Base-by-base conservation (phyloP, 495 filamentous ascomycete species). In the Tricharina praecox region DNA sequence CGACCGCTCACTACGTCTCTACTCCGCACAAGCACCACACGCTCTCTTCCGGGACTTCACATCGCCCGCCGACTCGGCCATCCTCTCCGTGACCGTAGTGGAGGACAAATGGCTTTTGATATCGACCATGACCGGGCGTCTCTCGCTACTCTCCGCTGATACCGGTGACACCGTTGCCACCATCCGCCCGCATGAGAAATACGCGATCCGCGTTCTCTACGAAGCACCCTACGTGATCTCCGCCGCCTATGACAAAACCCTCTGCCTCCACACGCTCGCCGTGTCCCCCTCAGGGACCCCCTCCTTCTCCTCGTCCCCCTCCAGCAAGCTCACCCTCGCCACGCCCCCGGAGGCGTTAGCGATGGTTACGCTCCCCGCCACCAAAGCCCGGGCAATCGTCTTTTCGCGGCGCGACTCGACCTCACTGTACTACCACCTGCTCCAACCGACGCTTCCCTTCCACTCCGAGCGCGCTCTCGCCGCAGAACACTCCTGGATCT, bases 61-160 rank as follows among this genome's bases (percentile, higher is more conserved):
- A 19, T 33, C 55, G 16, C 54, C 57, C 1, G 48, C 59, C 37
- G 16, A 47, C 38, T 56, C 58, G 13, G 53, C 58, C 4, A 54
- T 61, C 18, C 54, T 61, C 41, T 50, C 45, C 28, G 48, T 49
- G 25, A 53, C 64, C 4, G 45, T 70, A 7, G 39, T 61, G 15
- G 45, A 58, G 21, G 49, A 59, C 2, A 36, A 47, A 52, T 54
- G 39, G 47, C 53, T 71, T 5, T 40, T 82, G 26, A 64, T 69
- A 40, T 66, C 71, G 25, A 71, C 70, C 50, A 81, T 82, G 78
- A 75, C 76, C n/a, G 78, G 78, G 1, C 67, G 72, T 34, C 53
- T 80, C 9, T 44, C 70, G 15, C 48, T 66, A 51, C 75, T 55
- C 56, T 65, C 62, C 53, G 55, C 58, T 3, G 49, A 62, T 20